Percentiles rank a stretch among this genome's conserved stretches.
Conservation (phyloP, 176 grass and related monocot genomes). For the Zoysia pacifica region DNA sequence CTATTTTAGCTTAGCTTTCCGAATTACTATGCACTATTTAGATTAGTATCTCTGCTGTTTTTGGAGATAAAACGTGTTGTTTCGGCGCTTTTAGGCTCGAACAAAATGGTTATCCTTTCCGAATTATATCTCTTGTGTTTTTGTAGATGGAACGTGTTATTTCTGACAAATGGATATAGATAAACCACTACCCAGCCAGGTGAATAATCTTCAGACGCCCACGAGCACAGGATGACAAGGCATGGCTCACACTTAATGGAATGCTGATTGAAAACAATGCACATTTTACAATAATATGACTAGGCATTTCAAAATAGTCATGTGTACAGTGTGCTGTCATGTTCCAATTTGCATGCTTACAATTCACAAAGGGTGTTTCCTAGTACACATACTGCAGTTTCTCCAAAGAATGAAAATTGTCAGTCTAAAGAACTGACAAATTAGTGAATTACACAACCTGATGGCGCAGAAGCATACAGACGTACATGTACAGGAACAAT, state of each 20-base stretch:
- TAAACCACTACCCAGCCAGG: not conserved
- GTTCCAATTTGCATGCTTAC: conserved; percentile 15
- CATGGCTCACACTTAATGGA: not conserved
- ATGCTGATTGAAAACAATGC: not conserved
- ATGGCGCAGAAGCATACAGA: not conserved
- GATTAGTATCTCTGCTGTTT: too few species aligned
- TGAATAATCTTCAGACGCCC: not conserved
- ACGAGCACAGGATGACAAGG: not conserved
- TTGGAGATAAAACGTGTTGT: too few species aligned
- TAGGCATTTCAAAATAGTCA: not conserved
- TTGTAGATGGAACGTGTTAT: not conserved
- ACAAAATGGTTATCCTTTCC: too few species aligned
- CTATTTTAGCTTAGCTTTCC: too few species aligned
- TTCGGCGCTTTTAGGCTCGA: too few species aligned
- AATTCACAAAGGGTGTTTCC: not conserved
- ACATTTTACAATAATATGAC: not conserved
- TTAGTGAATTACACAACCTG: not conserved
- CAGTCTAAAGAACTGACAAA: not conserved
- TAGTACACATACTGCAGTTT: not conserved
- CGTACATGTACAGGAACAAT: conserved; percentile 38
- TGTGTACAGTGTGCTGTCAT: not conserved
- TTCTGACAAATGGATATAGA: not conserved
- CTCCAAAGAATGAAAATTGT: not conserved
- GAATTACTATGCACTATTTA: too few species aligned
- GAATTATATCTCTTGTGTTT: not conserved